Conservation (phyloP, 352 stramenopile species). For the Lagenidium giganteum region DNA sequence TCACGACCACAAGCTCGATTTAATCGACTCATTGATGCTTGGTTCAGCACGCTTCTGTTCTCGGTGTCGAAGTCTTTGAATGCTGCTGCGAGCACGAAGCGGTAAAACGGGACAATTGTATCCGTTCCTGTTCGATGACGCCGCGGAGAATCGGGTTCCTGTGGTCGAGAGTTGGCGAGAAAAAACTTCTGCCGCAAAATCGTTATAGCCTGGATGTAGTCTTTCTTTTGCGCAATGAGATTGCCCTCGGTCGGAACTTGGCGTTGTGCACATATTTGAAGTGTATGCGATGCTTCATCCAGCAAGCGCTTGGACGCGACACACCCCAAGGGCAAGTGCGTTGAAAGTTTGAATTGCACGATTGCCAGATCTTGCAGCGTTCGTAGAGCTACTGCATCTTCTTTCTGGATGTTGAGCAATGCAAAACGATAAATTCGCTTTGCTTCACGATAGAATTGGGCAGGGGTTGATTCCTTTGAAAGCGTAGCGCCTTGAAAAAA, state of each 20-base stretch:
- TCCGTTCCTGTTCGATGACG: neutral
- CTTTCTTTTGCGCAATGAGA: conserved; percentile 9
- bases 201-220: conserved; percentile 42
- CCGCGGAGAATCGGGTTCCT: conserved; percentile 1
- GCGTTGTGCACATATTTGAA: conserved; percentile 12
- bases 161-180: conserved; percentile 22
- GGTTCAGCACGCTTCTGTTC: conserved; percentile 21
- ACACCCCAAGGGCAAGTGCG: conserved; percentile 39
- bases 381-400: neutral
- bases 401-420: conserved; percentile 9
- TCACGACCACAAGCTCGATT: conserved; percentile 35
- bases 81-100: conserved; percentile 48
- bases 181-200: conserved; percentile 56
- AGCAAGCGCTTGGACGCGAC: conserved; percentile 47
- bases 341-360: conserved; percentile 56
- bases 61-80: conserved; percentile 41
- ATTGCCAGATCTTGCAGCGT: conserved; percentile 30
- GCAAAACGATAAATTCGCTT: conserved; percentile 47
- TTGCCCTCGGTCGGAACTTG: neutral
- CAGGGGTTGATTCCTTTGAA: conserved; percentile 30
- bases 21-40: conserved; percentile 28
- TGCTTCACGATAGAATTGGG: conserved; percentile 56
- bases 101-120: conserved; percentile 54
- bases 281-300: conserved; percentile 30
- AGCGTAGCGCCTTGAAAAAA: conserved; percentile 20